Percentiles rank a stretch among this genome's conserved stretches.
phyloP scores from a whole-genome alignment of 2,329 filamentous ascomycete genomes.

The Metarhizium brunneum region DNA sequence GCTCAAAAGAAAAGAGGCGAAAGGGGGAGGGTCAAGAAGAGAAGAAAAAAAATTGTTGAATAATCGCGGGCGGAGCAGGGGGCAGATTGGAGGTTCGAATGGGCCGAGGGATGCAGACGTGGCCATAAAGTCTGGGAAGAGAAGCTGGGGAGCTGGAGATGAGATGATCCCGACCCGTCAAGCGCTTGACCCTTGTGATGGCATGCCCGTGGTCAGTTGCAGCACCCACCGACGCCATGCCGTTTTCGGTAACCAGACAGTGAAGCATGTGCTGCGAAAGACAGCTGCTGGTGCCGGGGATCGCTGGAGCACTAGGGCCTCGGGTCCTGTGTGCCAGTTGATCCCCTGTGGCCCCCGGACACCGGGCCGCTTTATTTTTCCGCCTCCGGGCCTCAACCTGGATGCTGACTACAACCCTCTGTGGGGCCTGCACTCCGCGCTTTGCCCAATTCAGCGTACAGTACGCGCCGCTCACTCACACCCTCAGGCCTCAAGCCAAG shows the following conservation, averaged over 20 bases:
- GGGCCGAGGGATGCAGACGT: slow-evolving; percentile 1
- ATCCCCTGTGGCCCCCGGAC: neutral
- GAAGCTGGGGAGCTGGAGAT: neutral
- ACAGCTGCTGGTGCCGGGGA: no score
- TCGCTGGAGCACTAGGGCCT: no score
- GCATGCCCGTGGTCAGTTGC: no score
- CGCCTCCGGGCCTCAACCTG: neutral
- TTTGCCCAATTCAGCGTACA: no score
- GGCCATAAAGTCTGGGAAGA: neutral
- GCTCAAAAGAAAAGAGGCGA: neutral
- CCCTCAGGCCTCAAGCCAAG: no score
- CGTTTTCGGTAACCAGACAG: neutral
- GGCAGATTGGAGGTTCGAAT: neutral
- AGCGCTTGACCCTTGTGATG: slow-evolving; percentile 2
- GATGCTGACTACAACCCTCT: no score
- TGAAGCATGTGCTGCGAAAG: neutral
- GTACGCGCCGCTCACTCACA: no score
- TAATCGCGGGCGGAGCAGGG: neutral
- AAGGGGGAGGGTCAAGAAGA: neutral
- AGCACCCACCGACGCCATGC: neutral
- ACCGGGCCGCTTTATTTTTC: slow-evolving; percentile 4
- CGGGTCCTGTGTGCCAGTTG: no score
- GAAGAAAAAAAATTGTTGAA: neutral
- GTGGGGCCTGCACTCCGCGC: no score
- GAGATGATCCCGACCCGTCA: neutral